phyloP scores from a whole-genome alignment of 1,139 yeast species.

The Suhomyces kunorum region DNA sequence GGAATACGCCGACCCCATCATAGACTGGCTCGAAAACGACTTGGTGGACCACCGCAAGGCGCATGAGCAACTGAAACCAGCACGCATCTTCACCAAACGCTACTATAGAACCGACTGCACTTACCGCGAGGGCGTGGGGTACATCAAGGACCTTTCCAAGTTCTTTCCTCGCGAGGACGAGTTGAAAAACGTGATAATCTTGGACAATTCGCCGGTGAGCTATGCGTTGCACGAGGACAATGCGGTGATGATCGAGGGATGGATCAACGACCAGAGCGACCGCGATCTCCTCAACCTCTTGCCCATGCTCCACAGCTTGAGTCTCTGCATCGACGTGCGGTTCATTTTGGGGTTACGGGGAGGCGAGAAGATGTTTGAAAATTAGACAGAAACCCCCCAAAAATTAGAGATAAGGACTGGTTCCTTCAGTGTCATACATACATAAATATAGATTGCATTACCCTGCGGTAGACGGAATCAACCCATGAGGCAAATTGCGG shows the following conservation, averaged over 20 bases:
- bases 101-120: slow-evolving; percentile 82
- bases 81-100: slow-evolving; percentile 53
- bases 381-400: slow-evolving; percentile 3
- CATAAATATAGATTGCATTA: slow-evolving; percentile 4
- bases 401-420: slow-evolving; percentile 47
- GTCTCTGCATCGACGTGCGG: slow-evolving; percentile 86
- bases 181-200: slow-evolving; percentile 70
- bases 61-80: slow-evolving; percentile 9
- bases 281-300: slow-evolving; percentile 74
- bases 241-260: slow-evolving; percentile 92
- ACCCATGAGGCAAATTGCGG: too few species aligned
- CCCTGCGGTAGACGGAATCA: not conserved
- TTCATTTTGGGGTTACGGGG: slow-evolving; percentile 70
- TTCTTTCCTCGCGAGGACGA: slow-evolving; percentile 50
- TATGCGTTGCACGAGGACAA: slow-evolving; percentile 82
- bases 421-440: slow-evolving; percentile 2
- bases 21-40: slow-evolving; percentile 71
- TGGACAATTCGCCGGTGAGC: slow-evolving; percentile 91
- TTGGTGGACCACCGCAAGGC: slow-evolving; percentile 23
- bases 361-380: slow-evolving; percentile 73
- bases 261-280: slow-evolving; percentile 95
- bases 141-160: slow-evolving; percentile 77
- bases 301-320: slow-evolving; percentile 77
- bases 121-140: slow-evolving; percentile 75
- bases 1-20: slow-evolving; percentile 96